Conservation (phyloP, 73 alveolate genomes). For the Uronychia binucleata region DNA sequence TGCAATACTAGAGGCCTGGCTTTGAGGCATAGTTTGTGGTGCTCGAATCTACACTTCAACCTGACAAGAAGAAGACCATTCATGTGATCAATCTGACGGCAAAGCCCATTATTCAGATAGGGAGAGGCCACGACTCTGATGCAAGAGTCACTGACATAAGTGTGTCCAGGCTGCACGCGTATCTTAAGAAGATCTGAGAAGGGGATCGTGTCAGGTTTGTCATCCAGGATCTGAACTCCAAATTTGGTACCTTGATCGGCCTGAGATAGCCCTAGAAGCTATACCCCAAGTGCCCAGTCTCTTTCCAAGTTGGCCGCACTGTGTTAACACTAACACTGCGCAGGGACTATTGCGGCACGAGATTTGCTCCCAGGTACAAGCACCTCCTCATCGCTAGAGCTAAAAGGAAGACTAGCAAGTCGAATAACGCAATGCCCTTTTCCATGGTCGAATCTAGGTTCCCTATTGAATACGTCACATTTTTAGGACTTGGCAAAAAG, state of each 20-base stretch:
- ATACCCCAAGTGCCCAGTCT: too few relatives aligned
- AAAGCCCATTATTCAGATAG: conserved; percentile 57
- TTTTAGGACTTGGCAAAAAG: too few relatives aligned
- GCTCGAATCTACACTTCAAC: conserved; percentile 49
- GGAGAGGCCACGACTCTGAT: conserved; percentile 81
- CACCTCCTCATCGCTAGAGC: too few relatives aligned
- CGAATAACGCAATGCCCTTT: too few relatives aligned
- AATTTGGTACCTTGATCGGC: conserved; percentile 89
- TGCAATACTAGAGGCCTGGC: not conserved
- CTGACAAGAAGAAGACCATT: conserved; percentile 55
- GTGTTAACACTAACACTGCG: too few relatives aligned
- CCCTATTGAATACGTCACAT: too few relatives aligned
- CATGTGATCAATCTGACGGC: conserved; percentile 68
- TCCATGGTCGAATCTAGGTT: too few relatives aligned
- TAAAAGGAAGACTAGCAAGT: too few relatives aligned
- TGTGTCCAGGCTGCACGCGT: conserved; percentile 80
- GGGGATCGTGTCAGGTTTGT: conserved; percentile 13
- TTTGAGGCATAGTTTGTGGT: not conserved
- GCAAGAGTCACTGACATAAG: conserved; percentile 77
- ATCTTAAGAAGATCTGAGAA: conserved; percentile 29
- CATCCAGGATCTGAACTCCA: conserved; percentile 43
- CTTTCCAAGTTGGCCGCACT: too few relatives aligned
- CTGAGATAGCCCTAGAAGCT: too few relatives aligned
- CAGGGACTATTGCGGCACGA: too few relatives aligned
- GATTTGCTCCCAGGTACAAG: too few relatives aligned